Conservation (phyloP, 768 basidiomycete species). For the Leccinum barrowsii region DNA sequence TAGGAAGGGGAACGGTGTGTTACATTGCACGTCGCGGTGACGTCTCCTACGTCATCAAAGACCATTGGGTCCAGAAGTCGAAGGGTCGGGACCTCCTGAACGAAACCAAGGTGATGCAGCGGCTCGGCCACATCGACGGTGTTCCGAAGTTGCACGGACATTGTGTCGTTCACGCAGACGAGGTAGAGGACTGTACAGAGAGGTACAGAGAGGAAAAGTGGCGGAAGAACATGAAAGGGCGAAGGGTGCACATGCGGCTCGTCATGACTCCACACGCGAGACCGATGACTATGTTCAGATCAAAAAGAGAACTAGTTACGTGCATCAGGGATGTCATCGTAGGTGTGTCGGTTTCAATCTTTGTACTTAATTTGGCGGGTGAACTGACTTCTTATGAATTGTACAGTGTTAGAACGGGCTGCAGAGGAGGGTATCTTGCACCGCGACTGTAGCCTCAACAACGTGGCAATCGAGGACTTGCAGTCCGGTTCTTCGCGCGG, state of each 20-base stretch:
- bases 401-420: not conserved
- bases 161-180: not conserved
- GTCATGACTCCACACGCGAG: not conserved
- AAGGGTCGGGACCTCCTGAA: not conserved
- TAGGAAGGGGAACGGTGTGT: not conserved
- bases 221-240: not conserved
- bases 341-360: not conserved
- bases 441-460: not conserved
- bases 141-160: not conserved
- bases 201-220: not conserved
- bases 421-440: not conserved
- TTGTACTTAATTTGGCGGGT: not conserved
- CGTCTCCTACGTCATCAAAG: not conserved
- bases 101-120: not conserved
- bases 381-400: not conserved
- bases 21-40: not conserved
- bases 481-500: not conserved
- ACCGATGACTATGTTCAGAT: not conserved
- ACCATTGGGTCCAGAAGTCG: not conserved
- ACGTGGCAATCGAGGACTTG: not conserved
- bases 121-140: not conserved
- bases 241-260: not conserved
- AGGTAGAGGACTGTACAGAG: not conserved
- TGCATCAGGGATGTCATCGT: not conserved
- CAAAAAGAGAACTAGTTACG: not conserved